phyloP scores from a whole-genome alignment of 2,329 filamentous ascomycete species.

The Colletotrichum tofieldiae region DNA sequence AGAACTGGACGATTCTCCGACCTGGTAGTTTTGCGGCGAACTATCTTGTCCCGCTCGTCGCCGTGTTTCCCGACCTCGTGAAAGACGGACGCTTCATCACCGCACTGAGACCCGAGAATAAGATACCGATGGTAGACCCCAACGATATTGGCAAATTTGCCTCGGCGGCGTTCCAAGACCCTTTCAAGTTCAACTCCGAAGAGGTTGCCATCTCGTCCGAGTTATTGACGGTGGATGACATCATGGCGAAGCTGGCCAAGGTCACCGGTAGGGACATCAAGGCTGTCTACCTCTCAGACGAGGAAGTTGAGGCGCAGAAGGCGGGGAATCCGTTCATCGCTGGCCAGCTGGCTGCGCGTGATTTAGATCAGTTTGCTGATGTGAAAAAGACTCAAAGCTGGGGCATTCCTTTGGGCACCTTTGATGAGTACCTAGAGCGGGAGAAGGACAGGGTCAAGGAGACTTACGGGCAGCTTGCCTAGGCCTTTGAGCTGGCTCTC shows the following conservation, averaged over 20 bases:
- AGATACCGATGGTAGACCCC: conserved; percentile 61
- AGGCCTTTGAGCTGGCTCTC: background rate
- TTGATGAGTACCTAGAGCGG: conserved; percentile 59
- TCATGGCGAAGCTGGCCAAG: conserved; percentile 55
- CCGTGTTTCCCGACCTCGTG: conserved; percentile 57
- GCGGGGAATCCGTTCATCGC: conserved; percentile 55
- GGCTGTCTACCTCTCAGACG: conserved; percentile 57
- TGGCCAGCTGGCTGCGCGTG: conserved; percentile 55
- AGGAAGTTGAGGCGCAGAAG: conserved; percentile 56
- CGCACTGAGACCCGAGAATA: conserved; percentile 53
- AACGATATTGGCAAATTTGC: conserved; percentile 64
- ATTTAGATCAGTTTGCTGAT: conserved; percentile 55
- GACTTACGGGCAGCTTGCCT: conserved; percentile 47
- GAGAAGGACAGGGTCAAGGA: conserved; percentile 53
- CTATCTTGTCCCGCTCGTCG: conserved; percentile 59
- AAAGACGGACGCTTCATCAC: conserved; percentile 56
- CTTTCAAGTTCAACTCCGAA: conserved; percentile 56
- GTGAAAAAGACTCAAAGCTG: conserved; percentile 53
- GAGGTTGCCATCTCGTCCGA: conserved; percentile 61
- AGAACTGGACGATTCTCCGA: too few species aligned
- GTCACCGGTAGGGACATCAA: conserved; percentile 55
- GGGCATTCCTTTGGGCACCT: conserved; percentile 59
- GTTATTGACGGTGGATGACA: conserved; percentile 52
- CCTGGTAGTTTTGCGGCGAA: conserved; percentile 66
- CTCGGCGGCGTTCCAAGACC: conserved; percentile 59